Evolutionary conservation across 768 basidiomycete species (phyloP).

Genomic region (Pleurotus tuoliensis): DNA sequence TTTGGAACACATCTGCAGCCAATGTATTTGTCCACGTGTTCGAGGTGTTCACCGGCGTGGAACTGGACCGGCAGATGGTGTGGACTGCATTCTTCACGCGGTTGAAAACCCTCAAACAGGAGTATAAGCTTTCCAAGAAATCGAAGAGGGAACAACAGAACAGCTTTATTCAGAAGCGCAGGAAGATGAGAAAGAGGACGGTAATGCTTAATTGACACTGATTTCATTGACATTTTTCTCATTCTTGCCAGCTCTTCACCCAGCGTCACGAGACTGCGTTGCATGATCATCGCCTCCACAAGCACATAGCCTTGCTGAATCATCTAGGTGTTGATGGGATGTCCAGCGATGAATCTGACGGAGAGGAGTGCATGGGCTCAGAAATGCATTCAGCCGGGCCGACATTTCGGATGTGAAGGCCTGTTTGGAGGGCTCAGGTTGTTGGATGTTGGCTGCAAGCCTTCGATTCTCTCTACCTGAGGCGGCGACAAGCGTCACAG

Average conservation of each 20-base stretch:
- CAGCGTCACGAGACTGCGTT: no score
- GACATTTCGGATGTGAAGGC: slow-evolving; percentile 8
- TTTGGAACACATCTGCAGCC: no score
- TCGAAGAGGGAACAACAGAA: slow-evolving; percentile 7
- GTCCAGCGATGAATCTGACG: slow-evolving; percentile 21
- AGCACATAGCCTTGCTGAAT: slow-evolving; percentile 11
- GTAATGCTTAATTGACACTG: no score
- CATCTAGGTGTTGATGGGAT: slow-evolving; percentile 18
- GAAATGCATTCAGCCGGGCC: not conserved
- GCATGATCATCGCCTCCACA: no score
- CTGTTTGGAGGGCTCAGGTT: slow-evolving; percentile 13
- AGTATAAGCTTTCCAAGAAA: not conserved
- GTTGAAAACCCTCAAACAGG: slow-evolving; percentile 1
- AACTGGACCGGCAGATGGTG: no score
- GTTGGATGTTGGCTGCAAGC: slow-evolving; percentile 14
- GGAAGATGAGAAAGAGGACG: no score
- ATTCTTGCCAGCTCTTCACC: no score
- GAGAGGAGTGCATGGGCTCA: not conserved
- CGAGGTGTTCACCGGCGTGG: no score
- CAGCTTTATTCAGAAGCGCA: not conserved
- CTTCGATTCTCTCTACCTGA: slow-evolving; percentile 10
- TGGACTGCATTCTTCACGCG: not conserved
- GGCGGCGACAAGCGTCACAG: no score
- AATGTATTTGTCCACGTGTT: no score
- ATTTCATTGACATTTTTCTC: no score